These are phyloP conservation scores for Stellera chamaejasme DNA, from an alignment of 345 rosid genomes.

Conservation along the genomic window DNA sequence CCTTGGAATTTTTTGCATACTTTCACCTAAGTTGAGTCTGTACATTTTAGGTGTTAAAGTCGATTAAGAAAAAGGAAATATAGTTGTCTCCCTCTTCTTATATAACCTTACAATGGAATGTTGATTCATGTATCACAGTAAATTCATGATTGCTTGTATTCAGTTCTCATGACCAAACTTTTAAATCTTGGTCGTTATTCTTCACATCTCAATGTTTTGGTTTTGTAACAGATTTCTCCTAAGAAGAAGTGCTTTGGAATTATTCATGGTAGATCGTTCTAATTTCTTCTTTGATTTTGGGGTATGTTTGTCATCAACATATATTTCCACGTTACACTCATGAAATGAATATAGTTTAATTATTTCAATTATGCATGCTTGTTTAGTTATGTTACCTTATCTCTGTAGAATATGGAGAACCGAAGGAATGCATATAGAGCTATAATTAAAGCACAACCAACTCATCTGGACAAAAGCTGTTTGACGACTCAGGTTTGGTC, in stretches of 20 bases:
- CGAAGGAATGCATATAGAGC: slow-evolving; percentile 90
- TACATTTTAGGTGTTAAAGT: too few relatives aligned
- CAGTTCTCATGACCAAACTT: neutral
- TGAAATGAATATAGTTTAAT: slow-evolving; percentile 4
- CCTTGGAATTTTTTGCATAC: too few relatives aligned
- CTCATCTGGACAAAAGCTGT: slow-evolving; percentile 81
- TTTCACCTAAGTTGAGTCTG: too few relatives aligned
- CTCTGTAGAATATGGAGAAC: slow-evolving; percentile 63
- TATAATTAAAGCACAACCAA: slow-evolving; percentile 79
- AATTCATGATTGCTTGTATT: slow-evolving; percentile 1
- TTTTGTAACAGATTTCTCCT: slow-evolving; percentile 59
- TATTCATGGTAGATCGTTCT: slow-evolving; percentile 94
- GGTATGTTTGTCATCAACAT: slow-evolving; percentile 39
- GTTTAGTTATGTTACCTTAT: slow-evolving; percentile 3
- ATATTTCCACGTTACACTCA: slow-evolving; percentile 1
- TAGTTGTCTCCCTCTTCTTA: too few relatives aligned
- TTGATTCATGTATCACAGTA: neutral
- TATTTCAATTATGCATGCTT: neutral
- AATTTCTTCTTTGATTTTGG: slow-evolving; percentile 96
- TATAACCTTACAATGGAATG: neutral
- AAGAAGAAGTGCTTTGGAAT: slow-evolving; percentile 94
- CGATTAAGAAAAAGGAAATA: too few relatives aligned
- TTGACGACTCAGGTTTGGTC: slow-evolving; percentile 87
- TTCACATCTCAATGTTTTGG: slow-evolving; percentile 15
- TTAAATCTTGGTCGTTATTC: slow-evolving; percentile 11